phyloP scores from a whole-genome alignment of 768 basidiomycete species.

The Rhodotorula graminis region DNA sequence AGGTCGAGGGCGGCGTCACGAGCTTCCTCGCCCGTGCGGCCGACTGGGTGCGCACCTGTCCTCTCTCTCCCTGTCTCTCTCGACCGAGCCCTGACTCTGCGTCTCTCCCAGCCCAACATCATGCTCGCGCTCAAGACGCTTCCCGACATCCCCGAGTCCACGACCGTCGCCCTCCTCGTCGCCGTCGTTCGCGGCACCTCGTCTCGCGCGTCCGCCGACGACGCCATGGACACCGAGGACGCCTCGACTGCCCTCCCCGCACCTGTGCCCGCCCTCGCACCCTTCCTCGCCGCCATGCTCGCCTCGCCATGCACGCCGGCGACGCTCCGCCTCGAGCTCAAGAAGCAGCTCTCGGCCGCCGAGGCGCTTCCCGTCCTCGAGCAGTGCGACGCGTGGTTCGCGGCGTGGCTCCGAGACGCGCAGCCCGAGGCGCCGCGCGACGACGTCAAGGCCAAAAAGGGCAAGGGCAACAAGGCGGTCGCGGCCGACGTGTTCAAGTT shows the following conservation, averaged over 20 bases:
- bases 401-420: conserved; percentile 17
- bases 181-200: conserved; percentile 3
- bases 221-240: conserved; percentile 15
- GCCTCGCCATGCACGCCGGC: conserved; percentile 18
- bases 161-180: conserved; percentile 29
- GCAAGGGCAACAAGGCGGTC: conserved; percentile 14
- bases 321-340: conserved; percentile 22
- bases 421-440: not conserved
- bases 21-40: conserved; percentile 28
- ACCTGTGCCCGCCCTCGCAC: conserved; percentile 1
- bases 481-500: not conserved
- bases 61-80: rapidly evolving
- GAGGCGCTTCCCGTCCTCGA: conserved; percentile 33
- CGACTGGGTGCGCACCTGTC: conserved; percentile 20
- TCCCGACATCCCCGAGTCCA: conserved; percentile 34
- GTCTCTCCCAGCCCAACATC: conserved; percentile 14
- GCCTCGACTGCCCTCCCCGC: not conserved
- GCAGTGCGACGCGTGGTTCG: conserved; percentile 32
- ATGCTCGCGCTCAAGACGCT: conserved; percentile 22
- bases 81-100: not conserved
- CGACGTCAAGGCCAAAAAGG: conserved; percentile 2
- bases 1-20: conserved; percentile 29
- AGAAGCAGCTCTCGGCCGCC: conserved; percentile 21
- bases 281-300: conserved; percentile 25
- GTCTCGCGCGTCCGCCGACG: not conserved